Evolutionary conservation across 2,329 filamentous ascomycete genomes (phyloP), one percentile per base, ranked within the genome.

Genomic region (Fusarium luffae): DNA sequence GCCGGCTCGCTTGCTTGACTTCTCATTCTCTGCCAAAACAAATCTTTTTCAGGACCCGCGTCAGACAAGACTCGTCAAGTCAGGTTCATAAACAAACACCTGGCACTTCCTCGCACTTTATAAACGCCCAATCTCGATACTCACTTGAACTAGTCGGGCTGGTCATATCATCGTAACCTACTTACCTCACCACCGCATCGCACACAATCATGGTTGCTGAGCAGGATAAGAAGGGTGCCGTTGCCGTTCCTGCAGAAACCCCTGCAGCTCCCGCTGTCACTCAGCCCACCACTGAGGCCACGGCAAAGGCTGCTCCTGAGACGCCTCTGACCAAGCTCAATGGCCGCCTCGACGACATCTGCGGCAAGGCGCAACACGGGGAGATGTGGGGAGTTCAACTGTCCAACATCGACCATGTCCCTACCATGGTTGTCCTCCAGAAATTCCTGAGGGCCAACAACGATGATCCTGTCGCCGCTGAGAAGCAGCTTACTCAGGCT

Each of bases 391-490:
- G 94, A 50, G 89, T 98, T 56, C 83, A 86, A 32, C 88, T 98
- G 46, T 80, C 80, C 16, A 80, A 83, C 60, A 80, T 82, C 21
- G 79, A 81, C 42, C 85, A 93, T 74, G 85, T 94, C 54, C 92
- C 92, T 57, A 94, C 92, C 49, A 90, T 92, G 77, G 90, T 97
- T 74, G 88, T 98, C 54, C 85, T 98, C 50, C 93, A 97, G 78
- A 98, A 98, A 84, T 98, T 94, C 82, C 88, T 98, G 59, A 93
- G 94, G 73, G 95, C 94, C 78, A 98, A 98, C 79, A 89, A 90
- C 66, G 90, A 91, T 66, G 90, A 97, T 75, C 78, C 93, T 9
- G 84, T 85, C 55, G 90, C 90, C 77, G 93, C 94, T 18, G 89
- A 90, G 77, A 88, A 90, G 58, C 94, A 98, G 82, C 88, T 98